Conservation (phyloP, 2,329 filamentous ascomycete species). For the Cercospora berteroae region DNA sequence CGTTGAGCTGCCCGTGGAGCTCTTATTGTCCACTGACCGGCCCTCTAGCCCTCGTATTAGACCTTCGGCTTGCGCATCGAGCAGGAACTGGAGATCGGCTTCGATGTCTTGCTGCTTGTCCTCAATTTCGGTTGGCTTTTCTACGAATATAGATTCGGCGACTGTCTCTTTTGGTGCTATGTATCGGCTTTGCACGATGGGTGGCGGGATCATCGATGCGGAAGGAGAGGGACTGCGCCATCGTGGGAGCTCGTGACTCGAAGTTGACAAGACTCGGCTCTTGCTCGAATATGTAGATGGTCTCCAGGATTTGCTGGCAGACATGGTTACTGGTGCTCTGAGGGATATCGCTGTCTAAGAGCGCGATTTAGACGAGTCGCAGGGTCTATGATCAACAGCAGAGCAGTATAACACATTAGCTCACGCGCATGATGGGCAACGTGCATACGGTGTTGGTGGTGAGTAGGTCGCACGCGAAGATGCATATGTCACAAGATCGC, state of each 20-base stretch:
- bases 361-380: background rate
- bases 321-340: constrained; percentile 8
- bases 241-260: constrained; percentile 33
- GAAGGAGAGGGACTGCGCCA: constrained; percentile 38
- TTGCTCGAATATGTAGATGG: constrained; percentile 29
- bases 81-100: constrained; percentile 56
- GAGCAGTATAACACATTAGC: background rate
- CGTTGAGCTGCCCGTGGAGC: constrained; percentile 51
- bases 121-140: constrained; percentile 41
- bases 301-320: constrained; percentile 33
- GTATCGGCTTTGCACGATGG: constrained; percentile 37
- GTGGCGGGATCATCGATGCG: constrained; percentile 38
- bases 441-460: background rate
- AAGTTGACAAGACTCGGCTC: constrained; percentile 23
- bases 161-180: constrained; percentile 12
- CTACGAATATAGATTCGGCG: constrained; percentile 45
- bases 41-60: constrained; percentile 50
- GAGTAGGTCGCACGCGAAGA: background rate
- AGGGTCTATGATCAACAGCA: background rate
- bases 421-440: background rate
- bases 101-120: constrained; percentile 54
- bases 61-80: constrained; percentile 61
- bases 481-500: constrained; percentile 1
- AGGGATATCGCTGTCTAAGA: background rate
- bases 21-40: constrained; percentile 42